phyloP scores from a whole-genome alignment of 2,329 filamentous ascomycete genomes.

The Colletotrichum liriopes region DNA sequence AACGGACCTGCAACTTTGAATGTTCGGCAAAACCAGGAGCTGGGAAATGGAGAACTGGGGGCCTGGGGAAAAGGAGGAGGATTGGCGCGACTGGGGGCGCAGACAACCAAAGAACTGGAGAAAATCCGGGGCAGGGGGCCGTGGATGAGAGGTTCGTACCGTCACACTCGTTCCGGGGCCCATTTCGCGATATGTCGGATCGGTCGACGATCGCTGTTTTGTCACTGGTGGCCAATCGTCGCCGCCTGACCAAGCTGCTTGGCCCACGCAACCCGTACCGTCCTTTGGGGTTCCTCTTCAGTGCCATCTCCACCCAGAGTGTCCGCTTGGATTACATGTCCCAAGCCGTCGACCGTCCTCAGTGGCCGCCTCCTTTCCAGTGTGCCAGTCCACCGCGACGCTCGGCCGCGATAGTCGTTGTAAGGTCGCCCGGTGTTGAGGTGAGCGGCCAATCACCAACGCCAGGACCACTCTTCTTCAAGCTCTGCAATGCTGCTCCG shows the following conservation, averaged over 20 bases:
- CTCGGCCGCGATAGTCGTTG: not conserved
- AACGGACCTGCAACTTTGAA: conserved; percentile 1
- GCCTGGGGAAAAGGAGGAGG: conserved; percentile 4
- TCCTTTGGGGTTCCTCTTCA: conserved; percentile 26
- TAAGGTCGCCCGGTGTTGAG: not conserved
- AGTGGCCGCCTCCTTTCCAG: not conserved
- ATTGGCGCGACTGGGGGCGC: conserved; percentile 25
- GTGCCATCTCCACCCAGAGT: not conserved
- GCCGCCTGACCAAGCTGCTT: conserved; percentile 40
- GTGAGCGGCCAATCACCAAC: conserved; percentile 22
- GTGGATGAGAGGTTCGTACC: conserved; percentile 8
- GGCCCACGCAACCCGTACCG: conserved; percentile 40
- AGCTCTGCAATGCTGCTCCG: conserved; percentile 10
- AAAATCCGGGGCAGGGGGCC: conserved; percentile 31
- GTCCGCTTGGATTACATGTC: conserved; percentile 12
- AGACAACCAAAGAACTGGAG: conserved; percentile 9
- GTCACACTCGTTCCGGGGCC: conserved; percentile 31
- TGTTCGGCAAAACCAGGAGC: conserved; percentile 40
- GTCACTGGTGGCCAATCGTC: conserved; percentile 35
- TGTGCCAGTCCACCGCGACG: not conserved
- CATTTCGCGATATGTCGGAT: conserved; percentile 33
- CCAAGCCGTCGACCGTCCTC: conserved; percentile 7
- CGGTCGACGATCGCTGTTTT: conserved; percentile 33
- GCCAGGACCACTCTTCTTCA: not conserved
- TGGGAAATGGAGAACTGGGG: not conserved